Evolutionary conservation across 2,329 filamentous ascomycete species (phyloP), one percentile per base, ranked within the genome.

Genomic region (Knufia fluminis): DNA sequence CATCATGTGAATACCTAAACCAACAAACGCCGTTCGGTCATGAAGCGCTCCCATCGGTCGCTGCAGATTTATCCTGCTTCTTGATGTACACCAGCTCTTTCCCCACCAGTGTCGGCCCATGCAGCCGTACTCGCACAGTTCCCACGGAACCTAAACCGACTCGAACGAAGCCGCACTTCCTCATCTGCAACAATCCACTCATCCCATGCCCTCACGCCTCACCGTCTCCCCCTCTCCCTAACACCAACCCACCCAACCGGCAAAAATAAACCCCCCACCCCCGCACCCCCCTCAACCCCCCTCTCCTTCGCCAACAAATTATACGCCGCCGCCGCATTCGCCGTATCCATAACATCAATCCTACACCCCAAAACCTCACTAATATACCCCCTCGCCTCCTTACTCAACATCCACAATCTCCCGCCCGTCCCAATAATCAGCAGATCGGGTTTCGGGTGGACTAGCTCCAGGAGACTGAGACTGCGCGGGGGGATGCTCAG

Each of bases 241-340:
- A 38, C 36, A 19, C 64, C 83, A 59, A 74, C 79, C 86, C 87
- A 94, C 1, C 88, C 89, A 47, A 92, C 76, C 0, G 90, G 90
- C 66, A 97, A 79, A 67, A 98, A 65, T 8, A 89, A 91, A 1
- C 88, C 91, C 23, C 89, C 91, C 54, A 97, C 82, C 60, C 91
- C 84, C 2, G 24, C 31, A 17, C 80, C 76, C 4, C 92, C 81
- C 16, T 49, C 51, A 3, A 53, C 43, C 1, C 92, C 91, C 46
- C 92, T 75, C 71, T 98, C 92, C 16, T 89, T 97, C n/a, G 89
- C 91, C 48, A 98, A 71, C 61, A 98, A 65, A 64, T 98, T 98
- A 67, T 92, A 98, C 65, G 96, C 89, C 28, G 90, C 85, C 1
- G 91, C 87, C 7, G 92, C 92, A 68, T 97, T 97, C 55, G 88